Evolutionary conservation across 164 flowering plant species (phyloP), one percentile per base, ranked within the genome.

Genomic region (Aristolochia californica): DNA sequence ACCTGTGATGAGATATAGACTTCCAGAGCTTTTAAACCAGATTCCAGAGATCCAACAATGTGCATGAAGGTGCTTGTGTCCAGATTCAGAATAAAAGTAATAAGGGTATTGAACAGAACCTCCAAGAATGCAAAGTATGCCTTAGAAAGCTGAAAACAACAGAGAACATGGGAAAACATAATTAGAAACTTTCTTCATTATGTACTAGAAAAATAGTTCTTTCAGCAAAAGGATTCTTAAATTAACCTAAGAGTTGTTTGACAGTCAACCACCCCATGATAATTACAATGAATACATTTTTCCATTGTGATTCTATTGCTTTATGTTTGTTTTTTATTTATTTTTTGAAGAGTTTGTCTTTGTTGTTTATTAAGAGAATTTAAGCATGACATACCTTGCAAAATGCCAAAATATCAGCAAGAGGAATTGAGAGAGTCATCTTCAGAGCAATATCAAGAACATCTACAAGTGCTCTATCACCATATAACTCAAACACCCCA

Each of bases 401-500:
- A 62, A 68, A 94, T 24, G 91, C 93, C 69, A 94, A 70, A 48
- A 90, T 78, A 72, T 94, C 99, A 48, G 85, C 76, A 64, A 94
- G 72, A 57, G 99, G 97, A 68, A 94, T 78, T 64, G 97, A 84
- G 2, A 94, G 55, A 27, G 80, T 78, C 95, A 94, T 78, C 83
- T 88, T 94, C 47, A 94, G 66, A 47, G 93, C 75, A 66, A 85
- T 81, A 60, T 94, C 96, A 70, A 89, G 87, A 34, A 77, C 96
- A 79, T 94, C 99, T 12, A 94, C 75, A 55, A 94, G 89, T 43
- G 99, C 99, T 72, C 97, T 80, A 75, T 94, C 99, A 27, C 97
- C 99, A 75, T 94, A 94, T 0, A 94, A 75, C 64, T 94, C 99
- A 75, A 94, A 94, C 28, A 94, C 97, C 50, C 99, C 99, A 71